A percentile compares a stretch with the other conserved stretches of the same genome.
Evolutionary conservation across 2,329 filamentous ascomycete genomes (phyloP).

Genomic region (Aspergillus pseudonomiae): DNA sequence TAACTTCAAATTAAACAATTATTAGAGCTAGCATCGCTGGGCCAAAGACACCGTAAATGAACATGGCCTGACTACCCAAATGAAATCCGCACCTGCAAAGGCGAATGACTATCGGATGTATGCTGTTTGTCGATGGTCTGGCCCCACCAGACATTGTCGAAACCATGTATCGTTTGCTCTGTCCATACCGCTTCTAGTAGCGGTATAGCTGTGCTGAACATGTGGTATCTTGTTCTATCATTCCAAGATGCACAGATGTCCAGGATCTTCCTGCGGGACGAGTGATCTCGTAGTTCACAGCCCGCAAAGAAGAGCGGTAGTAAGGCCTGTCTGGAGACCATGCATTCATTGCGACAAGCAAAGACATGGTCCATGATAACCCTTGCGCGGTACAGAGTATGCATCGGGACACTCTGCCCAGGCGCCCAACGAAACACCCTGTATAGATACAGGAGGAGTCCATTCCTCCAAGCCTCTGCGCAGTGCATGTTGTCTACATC

Average conservation of each 20-base stretch:
- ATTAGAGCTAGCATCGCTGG: too few species aligned
- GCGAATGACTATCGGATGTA: background rate
- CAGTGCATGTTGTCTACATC: background rate
- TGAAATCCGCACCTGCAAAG: slow-evolving; percentile 3
- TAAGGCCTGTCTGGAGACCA: slow-evolving; percentile 5
- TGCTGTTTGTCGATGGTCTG: slow-evolving; percentile 4
- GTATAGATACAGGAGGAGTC: background rate
- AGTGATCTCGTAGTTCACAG: slow-evolving; percentile 1
- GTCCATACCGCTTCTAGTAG: slow-evolving; percentile 6
- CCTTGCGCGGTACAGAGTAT: background rate
- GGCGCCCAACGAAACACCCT: slow-evolving; percentile 3
- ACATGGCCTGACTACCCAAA: background rate
- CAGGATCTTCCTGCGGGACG: background rate
- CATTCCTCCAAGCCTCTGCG: background rate
- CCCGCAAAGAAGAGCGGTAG: slow-evolving; percentile 10
- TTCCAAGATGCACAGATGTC: background rate
- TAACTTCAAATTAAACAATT: too few species aligned
- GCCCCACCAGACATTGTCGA: slow-evolving; percentile 10
- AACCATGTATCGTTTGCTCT: slow-evolving; percentile 1
- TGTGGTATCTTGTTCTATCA: slow-evolving; percentile 2
- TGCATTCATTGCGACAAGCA: slow-evolving; percentile 4
- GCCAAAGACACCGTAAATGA: background rate
- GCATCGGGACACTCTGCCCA: background rate
- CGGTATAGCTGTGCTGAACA: slow-evolving; percentile 3
- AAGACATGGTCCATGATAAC: slow-evolving; percentile 10